Evolutionary conservation across 805 yeast species (phyloP), one percentile per base, ranked within the genome.

Genomic region (Suhomyces prunicola): DNA sequence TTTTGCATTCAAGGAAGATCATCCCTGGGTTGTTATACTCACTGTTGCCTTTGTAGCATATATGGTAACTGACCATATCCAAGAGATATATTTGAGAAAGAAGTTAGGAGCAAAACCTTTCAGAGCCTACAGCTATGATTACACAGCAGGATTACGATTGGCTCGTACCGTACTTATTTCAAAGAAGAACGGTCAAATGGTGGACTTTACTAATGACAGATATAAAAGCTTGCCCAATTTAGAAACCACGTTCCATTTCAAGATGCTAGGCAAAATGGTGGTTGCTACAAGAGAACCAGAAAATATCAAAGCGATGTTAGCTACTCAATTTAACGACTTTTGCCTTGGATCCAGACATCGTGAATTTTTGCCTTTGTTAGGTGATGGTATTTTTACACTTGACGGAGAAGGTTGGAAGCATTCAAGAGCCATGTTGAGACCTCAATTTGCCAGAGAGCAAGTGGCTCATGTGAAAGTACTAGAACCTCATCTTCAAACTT

Each of bases 321-420:
- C 76, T 41, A 73, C 77, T 23, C 78, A 73, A 50, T 74, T 73
- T 53, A 68, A 66, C 52, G 78, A 74, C 48, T 74, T 72, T 52
- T 67, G 67, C 44, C 65, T 74, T 50, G 79, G 78, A 2, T 56
- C 60, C 24, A 69, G 79, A 63, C 73, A 73, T 54, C 58, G 63
- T 5, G 73, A 70, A 44, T 72, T 74, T 54, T 50, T 53, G 48
- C 76, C 77, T 2, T 60, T 74, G 41, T 63, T 74, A 35, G 78
- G 78, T 6, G 77, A 74, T 54, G 79, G 79, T 22, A 73, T 74
- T 44, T 74, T 74, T 59, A 74, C 79, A 6, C 63, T 73, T 55
- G 78, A 74, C 54, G 70, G 71, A 19, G 66, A 63, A 52, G 79
- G 78, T 8, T 74, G 79, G 79, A 73, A 74, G 56, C 72, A 70